These are phyloP conservation scores for Monoraphidium neglectum DNA, from an alignment of 139 green algal genomes.

Conservation along the genomic window DNA sequence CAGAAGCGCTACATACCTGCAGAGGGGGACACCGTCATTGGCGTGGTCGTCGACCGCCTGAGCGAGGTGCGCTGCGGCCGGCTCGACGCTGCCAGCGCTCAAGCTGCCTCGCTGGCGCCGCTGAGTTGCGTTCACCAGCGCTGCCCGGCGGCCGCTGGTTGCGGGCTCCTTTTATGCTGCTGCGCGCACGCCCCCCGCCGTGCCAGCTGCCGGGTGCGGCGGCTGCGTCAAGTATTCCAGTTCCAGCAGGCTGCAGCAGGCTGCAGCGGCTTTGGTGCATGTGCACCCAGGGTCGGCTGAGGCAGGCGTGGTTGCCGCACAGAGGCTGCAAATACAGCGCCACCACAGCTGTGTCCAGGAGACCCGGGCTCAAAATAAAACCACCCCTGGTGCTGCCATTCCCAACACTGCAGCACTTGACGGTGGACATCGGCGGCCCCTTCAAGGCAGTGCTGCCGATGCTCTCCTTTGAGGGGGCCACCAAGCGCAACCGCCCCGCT, in stretches of 20 bases:
- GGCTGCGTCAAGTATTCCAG: background rate
- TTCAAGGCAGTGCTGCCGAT: constrained; percentile 72
- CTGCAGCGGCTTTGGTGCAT: too few relatives aligned
- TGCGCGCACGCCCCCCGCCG: too few relatives aligned
- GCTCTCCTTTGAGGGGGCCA: constrained; percentile 85
- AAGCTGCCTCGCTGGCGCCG: background rate
- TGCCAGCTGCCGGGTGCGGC: background rate
- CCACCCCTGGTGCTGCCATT: too few relatives aligned
- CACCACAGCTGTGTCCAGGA: too few relatives aligned
- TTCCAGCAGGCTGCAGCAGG: background rate
- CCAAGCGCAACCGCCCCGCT: constrained; percentile 78
- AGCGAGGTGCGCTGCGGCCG: constrained; percentile 53
- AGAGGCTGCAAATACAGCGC: too few relatives aligned
- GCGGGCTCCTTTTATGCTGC: background rate
- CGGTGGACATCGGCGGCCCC: constrained; percentile 78
- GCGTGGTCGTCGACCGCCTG: constrained; percentile 65
- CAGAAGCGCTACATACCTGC: constrained; percentile 83
- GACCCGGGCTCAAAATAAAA: too few relatives aligned
- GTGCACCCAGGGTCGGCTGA: too few relatives aligned
- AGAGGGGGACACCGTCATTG: constrained; percentile 74
- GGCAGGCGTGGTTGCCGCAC: too few relatives aligned
- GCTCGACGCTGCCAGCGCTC: background rate
- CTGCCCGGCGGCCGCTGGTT: background rate
- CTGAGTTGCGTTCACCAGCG: background rate
- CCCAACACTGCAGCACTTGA: constrained; percentile 54